These are phyloP conservation scores for Calonectria pseudoreteaudii DNA, from an alignment of 2,329 filamentous ascomycete genomes.

Conservation along the genomic window DNA sequence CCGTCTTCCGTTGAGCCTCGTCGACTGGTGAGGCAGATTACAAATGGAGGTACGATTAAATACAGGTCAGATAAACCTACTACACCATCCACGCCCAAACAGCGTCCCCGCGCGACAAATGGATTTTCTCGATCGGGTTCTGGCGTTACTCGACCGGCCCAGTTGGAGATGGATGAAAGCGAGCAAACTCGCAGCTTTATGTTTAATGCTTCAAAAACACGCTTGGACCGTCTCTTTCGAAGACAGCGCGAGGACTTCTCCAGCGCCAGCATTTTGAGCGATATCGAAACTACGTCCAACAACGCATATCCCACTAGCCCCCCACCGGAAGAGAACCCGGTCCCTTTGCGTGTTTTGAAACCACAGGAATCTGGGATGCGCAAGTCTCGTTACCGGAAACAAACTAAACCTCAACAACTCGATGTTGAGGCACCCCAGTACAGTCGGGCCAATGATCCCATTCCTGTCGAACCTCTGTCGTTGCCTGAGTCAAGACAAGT, in stretches of 20 bases:
- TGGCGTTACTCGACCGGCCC: conserved; percentile 59
- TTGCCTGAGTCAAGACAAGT: conserved; percentile 19
- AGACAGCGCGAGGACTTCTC: conserved; percentile 47
- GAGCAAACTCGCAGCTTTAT: conserved; percentile 48
- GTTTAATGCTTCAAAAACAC: conserved; percentile 65
- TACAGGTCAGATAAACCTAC: conserved; percentile 32
- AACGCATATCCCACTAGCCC: conserved; percentile 34
- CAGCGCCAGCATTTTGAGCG: conserved; percentile 31
- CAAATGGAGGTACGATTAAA: conserved; percentile 41
- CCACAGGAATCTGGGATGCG: conserved; percentile 12
- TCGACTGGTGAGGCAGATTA: conserved; percentile 46
- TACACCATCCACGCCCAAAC: neutral
- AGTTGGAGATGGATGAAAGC: conserved; percentile 63
- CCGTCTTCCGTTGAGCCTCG: conserved; percentile 29
- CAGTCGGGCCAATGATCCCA: conserved; percentile 64
- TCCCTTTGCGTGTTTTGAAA: conserved; percentile 34
- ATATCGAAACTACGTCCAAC: conserved; percentile 28
- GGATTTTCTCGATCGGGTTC: conserved; percentile 29
- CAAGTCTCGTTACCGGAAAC: conserved; percentile 57
- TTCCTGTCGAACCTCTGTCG: conserved; percentile 42
- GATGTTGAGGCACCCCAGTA: conserved; percentile 66
- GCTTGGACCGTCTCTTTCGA: conserved; percentile 67
- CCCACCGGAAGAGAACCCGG: conserved; percentile 38
- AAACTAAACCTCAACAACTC: conserved; percentile 55
- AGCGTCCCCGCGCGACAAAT: conserved; percentile 9